Percentiles rank a stretch among this genome's conserved stretches.
Evolutionary conservation across 1,284 basidiomycete species (phyloP).

Genomic region (Retiboletus flavoniger): DNA sequence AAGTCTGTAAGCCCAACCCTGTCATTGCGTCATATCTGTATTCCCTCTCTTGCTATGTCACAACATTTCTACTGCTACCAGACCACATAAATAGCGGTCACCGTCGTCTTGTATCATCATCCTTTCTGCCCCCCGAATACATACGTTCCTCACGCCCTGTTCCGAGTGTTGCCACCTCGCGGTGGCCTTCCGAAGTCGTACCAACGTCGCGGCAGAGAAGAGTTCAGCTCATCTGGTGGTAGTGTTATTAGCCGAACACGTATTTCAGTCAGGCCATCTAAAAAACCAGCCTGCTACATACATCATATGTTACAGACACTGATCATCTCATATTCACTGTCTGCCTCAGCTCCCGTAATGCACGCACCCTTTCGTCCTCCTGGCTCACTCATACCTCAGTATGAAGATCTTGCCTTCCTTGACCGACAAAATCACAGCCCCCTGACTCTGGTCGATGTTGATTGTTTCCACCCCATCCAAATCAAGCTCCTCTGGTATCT

Average conservation of each 20-base stretch:
- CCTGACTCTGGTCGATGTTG: slow-evolving; percentile 73
- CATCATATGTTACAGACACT: slow-evolving; percentile 7
- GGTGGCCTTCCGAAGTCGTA: no score
- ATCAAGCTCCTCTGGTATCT: slow-evolving; percentile 62
- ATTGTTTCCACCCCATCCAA: slow-evolving; percentile 67
- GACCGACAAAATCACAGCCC: slow-evolving; percentile 67
- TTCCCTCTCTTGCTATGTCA: no score
- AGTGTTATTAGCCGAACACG: slow-evolving; percentile 3
- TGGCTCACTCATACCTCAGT: slow-evolving; percentile 58
- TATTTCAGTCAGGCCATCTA: neutral
- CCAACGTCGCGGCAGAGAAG: no score
- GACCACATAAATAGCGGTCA: no score
- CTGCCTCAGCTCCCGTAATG: neutral
- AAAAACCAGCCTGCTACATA: neutral
- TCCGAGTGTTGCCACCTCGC: no score
- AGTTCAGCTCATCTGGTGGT: no score
- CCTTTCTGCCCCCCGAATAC: no score
- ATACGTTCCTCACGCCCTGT: no score
- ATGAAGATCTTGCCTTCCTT: slow-evolving; percentile 70
- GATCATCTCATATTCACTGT: neutral
- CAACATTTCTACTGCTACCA: no score
- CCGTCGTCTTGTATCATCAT: no score
- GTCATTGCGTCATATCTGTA: no score
- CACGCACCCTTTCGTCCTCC: neutral
- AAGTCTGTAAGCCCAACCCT: no score